A percentile compares a stretch with the other conserved stretches of the same genome.
Evolutionary conservation across 257 asterid species (phyloP).

Genomic region (Plantago elongata): DNA sequence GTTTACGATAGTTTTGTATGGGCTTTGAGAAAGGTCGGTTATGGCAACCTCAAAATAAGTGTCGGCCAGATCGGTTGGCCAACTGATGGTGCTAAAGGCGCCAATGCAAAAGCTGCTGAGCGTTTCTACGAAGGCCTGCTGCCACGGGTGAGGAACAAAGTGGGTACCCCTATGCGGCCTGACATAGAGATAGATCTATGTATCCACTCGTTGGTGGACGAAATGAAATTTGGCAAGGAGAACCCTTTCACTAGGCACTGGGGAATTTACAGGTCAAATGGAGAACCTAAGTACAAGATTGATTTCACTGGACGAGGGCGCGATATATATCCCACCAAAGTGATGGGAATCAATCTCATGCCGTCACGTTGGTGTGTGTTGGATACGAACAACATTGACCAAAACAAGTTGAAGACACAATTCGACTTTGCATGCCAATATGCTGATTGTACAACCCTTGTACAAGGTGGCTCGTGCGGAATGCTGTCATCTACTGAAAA

Average conservation of each 20-base stretch:
- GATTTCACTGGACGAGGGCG: too few relatives aligned
- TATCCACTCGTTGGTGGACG: conserved; percentile 33
- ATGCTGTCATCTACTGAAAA: neutral
- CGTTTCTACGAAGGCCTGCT: conserved; percentile 45
- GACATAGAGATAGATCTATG: conserved; percentile 34
- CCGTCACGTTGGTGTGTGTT: conserved; percentile 30
- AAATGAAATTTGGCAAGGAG: conserved; percentile 34
- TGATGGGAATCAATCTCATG: too few relatives aligned
- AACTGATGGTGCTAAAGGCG: conserved; percentile 38
- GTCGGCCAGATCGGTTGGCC: conserved; percentile 60
- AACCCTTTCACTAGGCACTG: neutral
- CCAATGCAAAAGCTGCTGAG: conserved; percentile 28
- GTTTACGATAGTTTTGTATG: conserved; percentile 41
- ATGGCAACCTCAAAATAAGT: conserved; percentile 35
- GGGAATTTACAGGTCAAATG: too few relatives aligned
- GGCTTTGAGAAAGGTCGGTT: conserved; percentile 39
- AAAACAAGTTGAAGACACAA: neutral
- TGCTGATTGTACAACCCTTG: conserved; percentile 21
- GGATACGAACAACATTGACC: neutral
- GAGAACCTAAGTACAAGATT: too few relatives aligned
- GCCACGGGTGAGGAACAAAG: conserved; percentile 32
- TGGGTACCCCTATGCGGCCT: conserved; percentile 42
- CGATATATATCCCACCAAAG: too few relatives aligned
- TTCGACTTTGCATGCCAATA: neutral
- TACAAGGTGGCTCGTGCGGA: conserved; percentile 18